Base-by-base conservation (phyloP, 805 yeast species). In the Isabelozyma gotoi region DNA sequence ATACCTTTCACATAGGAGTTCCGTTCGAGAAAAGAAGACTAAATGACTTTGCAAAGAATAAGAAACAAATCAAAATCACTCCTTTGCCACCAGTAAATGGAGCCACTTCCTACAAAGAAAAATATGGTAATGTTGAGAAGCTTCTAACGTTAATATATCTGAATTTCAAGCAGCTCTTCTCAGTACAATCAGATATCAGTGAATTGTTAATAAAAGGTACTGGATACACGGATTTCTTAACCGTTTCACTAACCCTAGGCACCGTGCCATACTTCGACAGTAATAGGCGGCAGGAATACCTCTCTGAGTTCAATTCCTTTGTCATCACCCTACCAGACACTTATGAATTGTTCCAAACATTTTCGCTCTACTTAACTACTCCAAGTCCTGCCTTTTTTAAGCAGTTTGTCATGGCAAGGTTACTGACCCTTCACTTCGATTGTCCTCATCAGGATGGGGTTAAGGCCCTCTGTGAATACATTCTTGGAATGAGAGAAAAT, bases 401-500 rank as follows among this genome's bases (percentile, higher is more conserved):
- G 38, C 49, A 50, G 5, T 67, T 74, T 44, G 69, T 87, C 3
- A 60, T 84, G 38, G 46, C 63, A 0, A 68, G 74, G 38, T 67
- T 92, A 3, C 76, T 84, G 0, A 47, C 59, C 3, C 62, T 88
- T 19, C 85, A 86, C 1, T 58, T 79, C 16, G 61, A 73, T 35
- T 74, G 95, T 18, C 61, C 75, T 2, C 60, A 53, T 17, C 45
- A 63, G 1, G 83, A 85, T 54, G 97, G 98, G 0, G 80, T 94
- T 2, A 63, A 78, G 20, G 74, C 90, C 2, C 63, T 92, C 39
- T 73, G 90, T 20, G 97, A 92, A 60, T 81, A 87, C 48, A 72
- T 87, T 0, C 68, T 86, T 11, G 96, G 96, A 0, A 68, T 87
- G 19, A 70, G 96, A 44, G 95, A 88, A 34, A 73, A 75, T 42